Evolutionary conservation across 257 asterid species (phyloP).

Genomic region (Vinca minor): DNA sequence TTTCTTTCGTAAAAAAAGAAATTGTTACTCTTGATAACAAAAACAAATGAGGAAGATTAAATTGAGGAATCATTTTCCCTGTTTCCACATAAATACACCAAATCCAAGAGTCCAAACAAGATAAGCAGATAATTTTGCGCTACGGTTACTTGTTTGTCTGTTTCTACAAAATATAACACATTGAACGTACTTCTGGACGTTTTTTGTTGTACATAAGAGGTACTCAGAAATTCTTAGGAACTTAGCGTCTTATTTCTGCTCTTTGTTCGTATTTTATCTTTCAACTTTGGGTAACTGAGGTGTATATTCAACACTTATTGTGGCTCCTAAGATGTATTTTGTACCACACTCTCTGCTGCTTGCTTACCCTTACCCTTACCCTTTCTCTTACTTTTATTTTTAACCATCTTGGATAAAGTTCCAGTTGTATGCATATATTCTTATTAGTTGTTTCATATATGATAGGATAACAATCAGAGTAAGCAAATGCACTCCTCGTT

Average conservation of each 20-base stretch:
- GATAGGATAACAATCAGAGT: constrained; percentile 41
- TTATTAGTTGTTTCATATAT: constrained; percentile 6
- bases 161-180: not conserved
- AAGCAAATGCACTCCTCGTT: constrained; percentile 80
- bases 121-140: not conserved
- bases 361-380: not conserved
- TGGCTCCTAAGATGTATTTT: not conserved
- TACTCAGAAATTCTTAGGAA: not conserved
- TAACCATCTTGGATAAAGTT: not conserved
- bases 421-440: constrained; percentile 12
- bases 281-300: not conserved
- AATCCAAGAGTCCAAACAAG: not conserved
- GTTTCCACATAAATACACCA: not conserved
- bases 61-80: not conserved
- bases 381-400: not conserved
- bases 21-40: not conserved
- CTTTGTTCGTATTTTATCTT: not conserved
- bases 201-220: not conserved
- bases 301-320: not conserved
- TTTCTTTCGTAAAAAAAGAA: too few species aligned
- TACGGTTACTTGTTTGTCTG: not conserved
- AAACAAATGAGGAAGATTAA: not conserved
- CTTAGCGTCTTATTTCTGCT: not conserved
- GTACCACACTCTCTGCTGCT: not conserved
- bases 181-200: not conserved